These are phyloP conservation scores for Nicotiana otophora DNA, from an alignment of 257 asterid species.

Conservation along the genomic window DNA sequence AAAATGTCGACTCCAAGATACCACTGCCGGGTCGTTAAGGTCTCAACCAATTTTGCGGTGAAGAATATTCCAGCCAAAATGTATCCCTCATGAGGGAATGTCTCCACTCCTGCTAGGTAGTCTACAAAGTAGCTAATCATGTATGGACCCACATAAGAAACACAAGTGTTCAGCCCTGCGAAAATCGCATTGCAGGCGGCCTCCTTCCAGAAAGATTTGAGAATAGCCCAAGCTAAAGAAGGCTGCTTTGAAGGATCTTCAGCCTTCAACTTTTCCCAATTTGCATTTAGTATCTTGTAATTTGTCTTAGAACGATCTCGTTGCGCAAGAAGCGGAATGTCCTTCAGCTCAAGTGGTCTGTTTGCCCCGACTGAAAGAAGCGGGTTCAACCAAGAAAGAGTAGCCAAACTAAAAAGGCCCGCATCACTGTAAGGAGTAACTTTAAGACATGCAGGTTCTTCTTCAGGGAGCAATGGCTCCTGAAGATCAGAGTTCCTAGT, in stretches of 20 bases:
- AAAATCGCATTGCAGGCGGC: constrained; percentile 78
- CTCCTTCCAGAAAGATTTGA: constrained; percentile 81
- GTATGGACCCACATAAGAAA: constrained; percentile 84
- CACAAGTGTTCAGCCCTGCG: constrained; percentile 70
- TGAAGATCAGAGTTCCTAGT: constrained; percentile 58
- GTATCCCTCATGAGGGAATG: constrained; percentile 68
- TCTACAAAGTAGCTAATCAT: constrained; percentile 89
- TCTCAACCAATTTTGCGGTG: constrained; percentile 69
- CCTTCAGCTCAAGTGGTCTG: constrained; percentile 90
- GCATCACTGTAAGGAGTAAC: constrained; percentile 89
- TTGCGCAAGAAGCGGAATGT: constrained; percentile 75
- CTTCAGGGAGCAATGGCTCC: constrained; percentile 56
- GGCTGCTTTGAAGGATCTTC: constrained; percentile 55
- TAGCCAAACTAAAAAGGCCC: constrained; percentile 70
- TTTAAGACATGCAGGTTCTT: constrained; percentile 85
- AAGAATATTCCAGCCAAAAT: constrained; percentile 74
- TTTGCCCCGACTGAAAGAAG: constrained; percentile 88
- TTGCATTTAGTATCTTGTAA: constrained; percentile 64
- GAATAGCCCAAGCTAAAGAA: constrained; percentile 82
- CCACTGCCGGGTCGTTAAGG: constrained; percentile 77
- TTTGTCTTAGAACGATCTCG: constrained; percentile 86
- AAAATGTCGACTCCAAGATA: constrained; percentile 88
- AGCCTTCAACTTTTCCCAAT: constrained; percentile 77
- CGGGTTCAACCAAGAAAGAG: constrained; percentile 94
- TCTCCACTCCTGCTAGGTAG: constrained; percentile 59